Evolutionary conservation across 2,329 filamentous ascomycete species (phyloP).

Genomic region (Pseudogymnoascus sp.): DNA sequence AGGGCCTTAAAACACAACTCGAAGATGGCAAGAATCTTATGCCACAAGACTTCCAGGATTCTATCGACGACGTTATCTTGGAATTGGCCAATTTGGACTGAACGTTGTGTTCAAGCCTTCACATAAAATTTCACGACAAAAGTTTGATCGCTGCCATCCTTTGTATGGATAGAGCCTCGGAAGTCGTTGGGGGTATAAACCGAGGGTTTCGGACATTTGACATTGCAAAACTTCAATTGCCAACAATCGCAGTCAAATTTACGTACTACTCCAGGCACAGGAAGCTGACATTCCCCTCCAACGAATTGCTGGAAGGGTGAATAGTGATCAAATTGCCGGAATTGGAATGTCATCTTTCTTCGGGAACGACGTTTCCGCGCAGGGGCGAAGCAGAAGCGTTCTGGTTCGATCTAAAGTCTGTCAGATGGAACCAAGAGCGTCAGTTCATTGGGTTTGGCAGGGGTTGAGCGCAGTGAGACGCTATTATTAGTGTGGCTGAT

Average conservation of each 20-base stretch:
- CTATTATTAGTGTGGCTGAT: constrained; percentile 5
- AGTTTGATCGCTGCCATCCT: background rate
- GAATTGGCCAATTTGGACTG: constrained; percentile 10
- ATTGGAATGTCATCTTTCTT: background rate
- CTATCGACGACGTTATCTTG: constrained; percentile 39
- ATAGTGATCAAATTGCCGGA: background rate
- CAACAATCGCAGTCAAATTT: background rate
- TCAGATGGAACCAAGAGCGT: background rate
- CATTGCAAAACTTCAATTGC: background rate
- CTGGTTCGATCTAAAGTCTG: background rate
- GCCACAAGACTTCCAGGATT: constrained; percentile 32
- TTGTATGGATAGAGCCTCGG: background rate
- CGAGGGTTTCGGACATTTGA: background rate
- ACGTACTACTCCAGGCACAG: background rate
- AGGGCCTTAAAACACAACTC: constrained; percentile 15
- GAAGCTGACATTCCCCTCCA: background rate
- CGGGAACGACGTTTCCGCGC: background rate
- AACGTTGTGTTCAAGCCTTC: background rate
- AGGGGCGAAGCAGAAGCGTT: background rate
- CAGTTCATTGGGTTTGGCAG: background rate
- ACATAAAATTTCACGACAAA: background rate
- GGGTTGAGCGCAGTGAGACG: background rate
- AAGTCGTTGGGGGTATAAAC: background rate
- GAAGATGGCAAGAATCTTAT: constrained; percentile 24
- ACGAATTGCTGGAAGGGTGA: background rate